A percentile compares a stretch with the other conserved stretches of the same genome.
These are phyloP conservation scores for Fomitopsis pinicola DNA, from an alignment of 1,284 basidiomycete genomes.

Conservation along the genomic window DNA sequence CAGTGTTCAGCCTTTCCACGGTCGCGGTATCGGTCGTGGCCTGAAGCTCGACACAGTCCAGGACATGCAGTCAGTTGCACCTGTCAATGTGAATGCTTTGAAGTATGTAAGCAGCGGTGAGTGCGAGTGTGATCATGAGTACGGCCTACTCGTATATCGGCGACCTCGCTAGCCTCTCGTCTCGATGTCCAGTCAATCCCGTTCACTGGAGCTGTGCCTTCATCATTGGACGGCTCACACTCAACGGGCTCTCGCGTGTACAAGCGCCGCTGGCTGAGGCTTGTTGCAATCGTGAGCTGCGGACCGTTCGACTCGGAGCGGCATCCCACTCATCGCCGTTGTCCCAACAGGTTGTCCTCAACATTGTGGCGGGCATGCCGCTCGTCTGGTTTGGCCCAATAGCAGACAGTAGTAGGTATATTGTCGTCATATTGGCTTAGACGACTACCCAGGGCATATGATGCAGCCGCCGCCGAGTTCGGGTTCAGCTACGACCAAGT, in stretches of 20 bases:
- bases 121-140: no score
- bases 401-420: conserved; percentile 48
- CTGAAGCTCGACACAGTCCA: background rate
- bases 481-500: conserved; percentile 59
- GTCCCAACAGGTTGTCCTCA: conserved; percentile 17
- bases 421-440: background rate
- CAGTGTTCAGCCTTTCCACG: background rate
- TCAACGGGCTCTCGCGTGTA: conserved; percentile 40
- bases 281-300: conserved; percentile 51
- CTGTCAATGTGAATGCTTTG: no score
- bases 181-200: no score
- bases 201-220: no score
- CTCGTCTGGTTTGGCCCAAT: conserved; percentile 76
- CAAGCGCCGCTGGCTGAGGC: conserved; percentile 59
- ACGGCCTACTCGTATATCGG: no score
- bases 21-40: conserved; percentile 3
- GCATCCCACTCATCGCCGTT: no score
- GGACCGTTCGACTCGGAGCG: no score
- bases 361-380: conserved; percentile 53
- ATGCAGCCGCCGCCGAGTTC: conserved; percentile 54
- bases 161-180: no score
- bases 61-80: no score
- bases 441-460: no score
- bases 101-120: no score
- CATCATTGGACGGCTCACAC: no score